Conservation (phyloP, 2,329 filamentous ascomycete species). For the Aspergillus spinulosporus region DNA sequence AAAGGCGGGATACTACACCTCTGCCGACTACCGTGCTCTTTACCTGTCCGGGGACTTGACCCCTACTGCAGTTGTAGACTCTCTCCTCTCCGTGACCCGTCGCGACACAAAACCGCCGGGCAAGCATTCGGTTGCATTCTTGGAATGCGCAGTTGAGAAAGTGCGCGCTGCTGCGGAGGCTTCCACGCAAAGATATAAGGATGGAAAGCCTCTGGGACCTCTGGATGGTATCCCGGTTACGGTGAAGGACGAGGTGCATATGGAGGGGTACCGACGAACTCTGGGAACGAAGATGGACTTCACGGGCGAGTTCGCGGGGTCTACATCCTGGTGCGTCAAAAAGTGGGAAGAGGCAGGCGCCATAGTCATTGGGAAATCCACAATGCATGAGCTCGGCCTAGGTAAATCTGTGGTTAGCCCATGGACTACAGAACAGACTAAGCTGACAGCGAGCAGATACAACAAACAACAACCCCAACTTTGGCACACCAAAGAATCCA, state of each 20-base stretch:
- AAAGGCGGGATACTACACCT: conserved; percentile 61
- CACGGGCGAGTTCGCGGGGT: conserved; percentile 48
- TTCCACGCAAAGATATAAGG: conserved; percentile 71
- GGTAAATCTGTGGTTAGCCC: conserved; percentile 42
- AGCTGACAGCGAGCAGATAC: conserved; percentile 55
- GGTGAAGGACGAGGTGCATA: conserved; percentile 77
- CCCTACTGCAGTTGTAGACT: conserved; percentile 69
- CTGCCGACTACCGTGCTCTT: conserved; percentile 73
- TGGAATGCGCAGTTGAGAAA: conserved; percentile 64
- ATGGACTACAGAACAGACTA: background rate
- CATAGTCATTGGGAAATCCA: conserved; percentile 71
- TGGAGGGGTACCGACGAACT: conserved; percentile 69
- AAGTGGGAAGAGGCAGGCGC: conserved; percentile 74
- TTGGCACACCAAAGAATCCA: conserved; percentile 75
- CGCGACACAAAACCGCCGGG: conserved; percentile 56
- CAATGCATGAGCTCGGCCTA: conserved; percentile 78
- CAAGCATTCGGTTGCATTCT: conserved; percentile 70
- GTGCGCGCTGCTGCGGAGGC: conserved; percentile 68
- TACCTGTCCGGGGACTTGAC: conserved; percentile 71
- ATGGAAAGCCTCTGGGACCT: conserved; percentile 64
- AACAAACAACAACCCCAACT: conserved; percentile 76
- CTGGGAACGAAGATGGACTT: conserved; percentile 64
- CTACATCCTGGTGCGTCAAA: conserved; percentile 68
- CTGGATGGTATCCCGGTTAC: conserved; percentile 81
- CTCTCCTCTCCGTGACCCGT: conserved; percentile 69